phyloP scores from a whole-genome alignment of 192 early-diverging fungal genomes.

The Pilaira anomala region DNA sequence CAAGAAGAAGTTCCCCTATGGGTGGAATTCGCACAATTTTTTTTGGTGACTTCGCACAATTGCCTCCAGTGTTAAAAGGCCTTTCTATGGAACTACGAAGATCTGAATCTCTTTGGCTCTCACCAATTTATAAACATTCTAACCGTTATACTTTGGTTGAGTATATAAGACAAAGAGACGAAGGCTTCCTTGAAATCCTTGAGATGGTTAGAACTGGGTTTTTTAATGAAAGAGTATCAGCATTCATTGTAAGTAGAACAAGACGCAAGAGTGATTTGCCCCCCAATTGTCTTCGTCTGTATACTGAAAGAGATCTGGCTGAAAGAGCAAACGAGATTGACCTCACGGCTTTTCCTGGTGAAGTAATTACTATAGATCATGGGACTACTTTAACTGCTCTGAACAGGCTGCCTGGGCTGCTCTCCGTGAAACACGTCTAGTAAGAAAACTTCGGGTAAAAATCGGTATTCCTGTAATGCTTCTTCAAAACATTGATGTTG shows the following conservation, averaged over 20 bases:
- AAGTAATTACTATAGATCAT: not conserved
- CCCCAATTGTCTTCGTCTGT: not conserved
- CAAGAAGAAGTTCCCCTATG: too few species aligned
- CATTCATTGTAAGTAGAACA: too few species aligned
- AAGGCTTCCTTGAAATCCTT: too few species aligned
- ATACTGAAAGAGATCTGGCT: not conserved
- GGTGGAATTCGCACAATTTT: not conserved
- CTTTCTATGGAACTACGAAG: not conserved
- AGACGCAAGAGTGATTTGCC: not conserved
- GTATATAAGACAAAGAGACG: too few species aligned
- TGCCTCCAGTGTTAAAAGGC: not conserved
- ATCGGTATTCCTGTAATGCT: not conserved
- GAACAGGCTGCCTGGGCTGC: not conserved
- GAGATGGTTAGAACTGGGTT: too few species aligned
- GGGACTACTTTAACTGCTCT: not conserved
- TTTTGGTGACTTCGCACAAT: not conserved
- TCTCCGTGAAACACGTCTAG: not conserved
- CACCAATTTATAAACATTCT: too few species aligned
- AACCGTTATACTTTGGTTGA: too few species aligned
- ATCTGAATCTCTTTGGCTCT: too few species aligned
- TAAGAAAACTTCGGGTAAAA: not conserved
- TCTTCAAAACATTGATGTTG: not conserved
- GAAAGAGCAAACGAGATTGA: not conserved
- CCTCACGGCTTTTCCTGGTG: not conserved
- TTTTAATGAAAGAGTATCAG: too few species aligned